Conservation (phyloP, 345 rosid genomes). For the Chamaenerion angustifolium region DNA sequence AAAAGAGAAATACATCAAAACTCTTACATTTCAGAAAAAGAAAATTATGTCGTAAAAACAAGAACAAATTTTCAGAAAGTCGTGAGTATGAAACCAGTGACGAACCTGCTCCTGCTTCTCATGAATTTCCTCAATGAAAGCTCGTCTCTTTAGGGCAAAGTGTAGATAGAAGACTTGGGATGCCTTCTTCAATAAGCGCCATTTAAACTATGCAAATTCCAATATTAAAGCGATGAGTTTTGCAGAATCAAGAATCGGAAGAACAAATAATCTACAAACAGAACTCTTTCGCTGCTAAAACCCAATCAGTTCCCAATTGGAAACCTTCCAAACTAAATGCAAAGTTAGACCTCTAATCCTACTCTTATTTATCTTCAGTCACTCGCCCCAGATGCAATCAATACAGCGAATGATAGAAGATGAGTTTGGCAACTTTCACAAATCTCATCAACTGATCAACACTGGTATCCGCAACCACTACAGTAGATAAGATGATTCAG, state of each 20-base stretch:
- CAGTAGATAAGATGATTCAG: neutral
- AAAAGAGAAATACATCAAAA: conserved; percentile 36
- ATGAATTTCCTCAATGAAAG: conserved; percentile 83
- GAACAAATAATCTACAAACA: too few relatives aligned
- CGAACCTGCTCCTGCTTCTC: conserved; percentile 99
- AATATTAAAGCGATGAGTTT: neutral
- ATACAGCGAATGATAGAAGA: too few relatives aligned
- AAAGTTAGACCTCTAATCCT: too few relatives aligned
- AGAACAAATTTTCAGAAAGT: neutral
- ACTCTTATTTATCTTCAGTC: too few relatives aligned
- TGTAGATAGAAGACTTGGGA: conserved; percentile 83
- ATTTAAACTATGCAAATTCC: conserved; percentile 48
- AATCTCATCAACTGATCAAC: too few relatives aligned
- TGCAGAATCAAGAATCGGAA: too few relatives aligned
- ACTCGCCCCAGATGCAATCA: too few relatives aligned
- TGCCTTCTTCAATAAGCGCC: conserved; percentile 79
- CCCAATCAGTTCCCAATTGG: too few relatives aligned
- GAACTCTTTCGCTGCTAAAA: too few relatives aligned
- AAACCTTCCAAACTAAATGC: too few relatives aligned
- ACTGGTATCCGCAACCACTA: neutral
- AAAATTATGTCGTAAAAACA: neutral
- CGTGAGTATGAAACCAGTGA: neutral
- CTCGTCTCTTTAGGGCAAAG: conserved; percentile 84
- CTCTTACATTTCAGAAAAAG: conserved; percentile 3
- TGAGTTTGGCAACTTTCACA: too few relatives aligned